Evolutionary conservation across 257 asterid species (phyloP), one percentile per base, ranked within the genome.

Genomic region (Salvia miltiorrhiza): DNA sequence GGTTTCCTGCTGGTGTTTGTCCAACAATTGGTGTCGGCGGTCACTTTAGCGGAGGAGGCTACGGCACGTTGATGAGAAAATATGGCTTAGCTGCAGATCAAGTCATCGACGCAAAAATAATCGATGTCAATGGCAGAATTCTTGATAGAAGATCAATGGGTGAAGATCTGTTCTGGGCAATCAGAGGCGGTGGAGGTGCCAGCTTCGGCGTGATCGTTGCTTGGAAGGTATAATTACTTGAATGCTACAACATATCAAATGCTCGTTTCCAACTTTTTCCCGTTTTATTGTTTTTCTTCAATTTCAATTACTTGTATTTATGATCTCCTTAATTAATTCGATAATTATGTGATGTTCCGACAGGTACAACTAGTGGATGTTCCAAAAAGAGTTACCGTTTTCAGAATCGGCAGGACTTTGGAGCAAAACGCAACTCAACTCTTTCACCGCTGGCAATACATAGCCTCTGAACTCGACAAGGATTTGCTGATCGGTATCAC

Each of bases 41-140:
- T 7, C 61, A 48, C 14, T 17, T 65, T 13, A 65, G 59, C 3
- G 70, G 59, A 11, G 70, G 70, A 10, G 70, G 70, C 44, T 30
- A 28, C 4, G 47, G 70, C 7, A 0, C 13, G 1, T 6, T 65
- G 70, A 11, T 9, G 5, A 65, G 70, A 9, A 65, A 65, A 47
- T 65, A 24, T 33, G 57, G 33, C 58, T 1, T 52, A 3, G 58
- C 58, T 21, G 54, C 54, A 0, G 68, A 63, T 63, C 8, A 41
- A 1, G 68, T 63, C 2, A 63, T 63, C 9, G 68, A 63, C 7
- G 68, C 54, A 41, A 63, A 40, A 43, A 63, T 63, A 41, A 3
- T 63, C 39, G 55, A 63, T 0, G 55, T 14, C 14, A 41, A 63
- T 7, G 68, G 68, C 10, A 41, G 24, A 7, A 63, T 63, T 14